These are phyloP conservation scores for Yarrowia sp. DNA, from an alignment of 805 yeast genomes.

Conservation along the genomic window DNA sequence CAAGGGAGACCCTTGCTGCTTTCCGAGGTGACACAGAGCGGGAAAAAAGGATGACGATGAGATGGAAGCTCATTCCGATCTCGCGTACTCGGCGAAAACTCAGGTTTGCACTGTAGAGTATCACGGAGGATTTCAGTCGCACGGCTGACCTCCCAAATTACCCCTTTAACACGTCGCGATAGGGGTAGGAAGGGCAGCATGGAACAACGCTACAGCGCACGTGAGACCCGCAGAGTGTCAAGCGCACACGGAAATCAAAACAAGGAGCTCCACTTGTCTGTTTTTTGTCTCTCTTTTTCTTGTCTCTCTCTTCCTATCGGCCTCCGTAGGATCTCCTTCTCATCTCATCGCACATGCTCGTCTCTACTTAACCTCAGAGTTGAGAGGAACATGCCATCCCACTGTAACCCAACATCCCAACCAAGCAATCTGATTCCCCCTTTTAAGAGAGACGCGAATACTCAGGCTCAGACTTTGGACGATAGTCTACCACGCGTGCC, in stretches of 20 bases:
- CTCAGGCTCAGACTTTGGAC: slow-evolving; percentile 4
- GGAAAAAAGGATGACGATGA: not conserved
- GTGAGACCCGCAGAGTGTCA: too few species aligned
- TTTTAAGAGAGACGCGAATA: slow-evolving; percentile 1
- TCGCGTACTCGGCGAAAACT: not conserved
- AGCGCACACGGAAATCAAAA: too few species aligned
- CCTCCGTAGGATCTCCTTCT: not conserved
- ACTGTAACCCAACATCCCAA: slow-evolving; percentile 9
- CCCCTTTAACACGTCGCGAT: slow-evolving; percentile 18
- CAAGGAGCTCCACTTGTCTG: too few species aligned
- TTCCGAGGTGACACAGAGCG: not conserved
- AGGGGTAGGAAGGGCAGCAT: not conserved
- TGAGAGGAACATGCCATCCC: not conserved
- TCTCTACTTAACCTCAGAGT: slow-evolving; percentile 4
- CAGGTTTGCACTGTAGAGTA: too few species aligned
- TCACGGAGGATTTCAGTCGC: not conserved
- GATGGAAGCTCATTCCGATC: not conserved
- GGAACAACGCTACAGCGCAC: too few species aligned
- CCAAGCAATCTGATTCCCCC: slow-evolving; percentile 7
- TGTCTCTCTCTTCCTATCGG: too few species aligned
- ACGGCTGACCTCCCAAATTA: slow-evolving; percentile 20
- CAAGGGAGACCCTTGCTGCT: slow-evolving; percentile 5
- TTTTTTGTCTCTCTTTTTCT: not conserved
- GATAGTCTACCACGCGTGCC: not conserved
- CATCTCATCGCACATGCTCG: slow-evolving; percentile 5